Percentiles rank a stretch among this genome's conserved stretches.
phyloP scores from a whole-genome alignment of 345 rosid species.

The Firmiana major region DNA sequence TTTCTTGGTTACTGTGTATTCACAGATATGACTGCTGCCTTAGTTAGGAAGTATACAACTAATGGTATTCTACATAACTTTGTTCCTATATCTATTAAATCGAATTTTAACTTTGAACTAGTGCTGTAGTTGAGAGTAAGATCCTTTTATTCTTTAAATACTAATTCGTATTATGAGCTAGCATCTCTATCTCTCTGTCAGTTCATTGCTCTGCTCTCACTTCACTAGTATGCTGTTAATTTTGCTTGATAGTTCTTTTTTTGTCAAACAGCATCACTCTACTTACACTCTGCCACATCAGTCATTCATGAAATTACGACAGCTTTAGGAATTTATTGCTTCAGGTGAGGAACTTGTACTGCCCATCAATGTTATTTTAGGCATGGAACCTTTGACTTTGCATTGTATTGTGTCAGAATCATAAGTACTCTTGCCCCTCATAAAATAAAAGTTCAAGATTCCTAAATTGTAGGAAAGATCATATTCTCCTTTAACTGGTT shows the following conservation, averaged over 20 bases:
- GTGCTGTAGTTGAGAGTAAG: not conserved
- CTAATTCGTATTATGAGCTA: not conserved
- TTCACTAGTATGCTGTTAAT: not conserved
- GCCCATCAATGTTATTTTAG: not conserved
- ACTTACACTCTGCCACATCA: slow-evolving; percentile 85
- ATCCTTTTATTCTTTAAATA: not conserved
- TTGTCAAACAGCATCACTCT: slow-evolving; percentile 51
- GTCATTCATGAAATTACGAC: slow-evolving; percentile 91
- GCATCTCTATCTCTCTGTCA: not conserved
- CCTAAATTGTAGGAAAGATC: too few relatives aligned
- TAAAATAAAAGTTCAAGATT: too few relatives aligned
- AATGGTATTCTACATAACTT: too few relatives aligned
- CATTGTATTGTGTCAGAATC: too few relatives aligned
- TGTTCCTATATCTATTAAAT: not conserved
- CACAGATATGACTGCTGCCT: slow-evolving; percentile 48
- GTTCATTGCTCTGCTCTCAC: not conserved
- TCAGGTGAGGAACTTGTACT: slow-evolving; percentile 57
- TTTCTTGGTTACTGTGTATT: slow-evolving; percentile 82
- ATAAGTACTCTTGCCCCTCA: too few relatives aligned
- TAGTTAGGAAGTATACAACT: not conserved
- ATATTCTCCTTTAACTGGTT: not conserved
- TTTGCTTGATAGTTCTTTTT: slow-evolving; percentile 16
- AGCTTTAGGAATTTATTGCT: slow-evolving; percentile 92
- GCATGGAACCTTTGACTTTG: too few relatives aligned
- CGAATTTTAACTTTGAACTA: not conserved